Evolutionary conservation across 257 asterid species (phyloP), one percentile per base, ranked within the genome.

Genomic region (Lycium ferocissimum): DNA sequence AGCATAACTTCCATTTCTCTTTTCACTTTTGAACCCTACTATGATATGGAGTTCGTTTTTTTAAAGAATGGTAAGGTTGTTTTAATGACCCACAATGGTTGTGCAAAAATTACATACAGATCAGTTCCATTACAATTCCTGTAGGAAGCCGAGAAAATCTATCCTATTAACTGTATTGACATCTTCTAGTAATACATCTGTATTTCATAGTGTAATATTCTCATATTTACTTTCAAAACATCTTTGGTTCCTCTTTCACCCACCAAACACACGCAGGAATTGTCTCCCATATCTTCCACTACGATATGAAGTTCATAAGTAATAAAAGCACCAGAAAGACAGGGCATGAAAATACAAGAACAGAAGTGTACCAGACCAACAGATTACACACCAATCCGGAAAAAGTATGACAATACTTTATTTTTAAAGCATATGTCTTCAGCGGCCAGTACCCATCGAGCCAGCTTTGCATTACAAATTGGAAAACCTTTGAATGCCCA

Each of bases 401-500:
- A 97, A 86, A 93, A 84, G 88, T 97, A 97, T 11, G 99, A 95
- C 76, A 91, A 87, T 83, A 91, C 87, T 73, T 89, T 87, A 80
- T 94, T 95, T 87, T 87, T 95, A 90, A 95, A 97, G 94, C 99
- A 97, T 73, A 97, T 95, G 84, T 97, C 99, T 89, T 97, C 99
- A 43, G 99, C 98, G 47, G 99, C 92, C 71, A 95, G 92, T 53
- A 95, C 99, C 99, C 99, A 97, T 86, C 99, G 92, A 40, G 87
- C 98, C 84, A 91, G 82, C 20, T 90, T 91, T 33, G 94, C 86
- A 90, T 95, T 95, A 13, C 91, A 84, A n/a, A 84, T 81, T 2
- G 99, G 99, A 80, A 97, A 97, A 75, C 89, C 97, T 91, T 92
- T 92, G 86, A 90, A 85, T 63, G 97, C 98, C 99, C 99, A 94